Evolutionary conservation across 495 filamentous ascomycete genomes (phyloP), one percentile per base, ranked within the genome.

Genomic region (Penicillium egyptiacum): DNA sequence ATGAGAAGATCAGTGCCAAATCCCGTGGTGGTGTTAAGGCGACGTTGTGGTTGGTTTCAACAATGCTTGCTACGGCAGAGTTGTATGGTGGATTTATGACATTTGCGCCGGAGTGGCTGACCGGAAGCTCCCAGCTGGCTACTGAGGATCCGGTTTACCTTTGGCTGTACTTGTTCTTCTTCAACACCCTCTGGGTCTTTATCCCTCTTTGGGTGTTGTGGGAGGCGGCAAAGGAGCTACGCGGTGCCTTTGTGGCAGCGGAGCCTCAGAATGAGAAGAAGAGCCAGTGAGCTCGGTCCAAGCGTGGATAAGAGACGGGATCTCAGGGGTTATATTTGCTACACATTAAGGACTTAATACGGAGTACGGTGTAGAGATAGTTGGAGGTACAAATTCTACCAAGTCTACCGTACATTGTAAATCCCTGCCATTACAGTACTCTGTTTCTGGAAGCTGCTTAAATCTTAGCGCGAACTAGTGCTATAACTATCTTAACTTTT

Each of bases 31-130:
- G 45, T 0, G 80, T 77, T 61, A 82, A 85, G 64, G 79, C 76
- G n/a, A 78, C 79, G 51, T 73, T 83, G 48, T 87, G 84, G 79
- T 82, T 93, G 58, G 77, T 84, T 64, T 86, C 91, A 69, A 80
- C 82, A 26, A 80, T 91, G 23, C 70, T 96, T 49, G 92, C 92
- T n/a, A 93, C 89, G 7, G 91, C 84, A n/a, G 93, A 98, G 77
- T 68, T 98, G 12, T 98, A 98, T 74, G 93, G 93, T 37, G 91
- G 89, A 79, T 96, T 88, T 68, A 97, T 98, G 89, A 98, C 93
- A 0, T 98, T 98, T 74, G 87, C 83, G 61, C 93, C 93, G 14
- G 93, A 98, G 75, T 98, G 92, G 92, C 71, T 98, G 53, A 87
- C 81, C 4, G 88, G 86, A 2, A 89, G 79, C 56, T 70, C 83